phyloP scores from a whole-genome alignment of 257 asterid species.

The Solanum pimpinellifolium region DNA sequence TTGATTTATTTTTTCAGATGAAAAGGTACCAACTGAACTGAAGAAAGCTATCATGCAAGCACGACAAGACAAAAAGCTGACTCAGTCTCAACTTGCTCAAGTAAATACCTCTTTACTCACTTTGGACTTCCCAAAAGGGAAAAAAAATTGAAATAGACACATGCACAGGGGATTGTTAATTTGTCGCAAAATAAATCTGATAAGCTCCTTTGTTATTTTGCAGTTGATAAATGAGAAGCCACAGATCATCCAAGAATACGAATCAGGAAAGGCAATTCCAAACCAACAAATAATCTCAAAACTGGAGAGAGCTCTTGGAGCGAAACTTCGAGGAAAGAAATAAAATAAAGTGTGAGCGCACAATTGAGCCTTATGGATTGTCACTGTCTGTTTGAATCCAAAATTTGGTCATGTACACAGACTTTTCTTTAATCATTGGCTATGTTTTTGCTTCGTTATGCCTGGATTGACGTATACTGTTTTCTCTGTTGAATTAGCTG shows the following conservation, averaged over 20 bases:
- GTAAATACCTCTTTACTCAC: conserved; percentile 12
- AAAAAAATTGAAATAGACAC: not conserved
- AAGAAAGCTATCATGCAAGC: conserved; percentile 85
- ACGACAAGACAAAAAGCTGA: conserved; percentile 77
- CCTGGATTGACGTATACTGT: conserved; percentile 9
- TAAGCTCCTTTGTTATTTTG: not conserved
- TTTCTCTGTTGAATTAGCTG: not conserved
- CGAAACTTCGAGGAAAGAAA: conserved; percentile 68
- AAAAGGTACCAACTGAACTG: conserved; percentile 78
- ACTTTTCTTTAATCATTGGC: not conserved
- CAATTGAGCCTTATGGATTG: not conserved
- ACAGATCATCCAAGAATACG: conserved; percentile 46
- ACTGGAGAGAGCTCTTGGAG: conserved; percentile 80
- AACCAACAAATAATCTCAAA: conserved; percentile 65
- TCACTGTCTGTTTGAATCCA: conserved; percentile 11
- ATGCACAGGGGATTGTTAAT: not conserved
- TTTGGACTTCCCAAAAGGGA: not conserved
- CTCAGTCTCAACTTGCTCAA: conserved; percentile 90
- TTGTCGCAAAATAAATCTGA: not conserved
- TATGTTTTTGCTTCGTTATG: conserved; percentile 4
- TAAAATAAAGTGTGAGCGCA: conserved; percentile 24
- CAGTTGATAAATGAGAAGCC: conserved; percentile 71
- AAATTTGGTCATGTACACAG: conserved; percentile 28
- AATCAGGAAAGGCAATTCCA: conserved; percentile 59
- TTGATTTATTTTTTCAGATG: conserved; percentile 30